These are phyloP conservation scores for Narthecium ossifragum DNA, from an alignment of 106 monocot species.

Conservation along the genomic window DNA sequence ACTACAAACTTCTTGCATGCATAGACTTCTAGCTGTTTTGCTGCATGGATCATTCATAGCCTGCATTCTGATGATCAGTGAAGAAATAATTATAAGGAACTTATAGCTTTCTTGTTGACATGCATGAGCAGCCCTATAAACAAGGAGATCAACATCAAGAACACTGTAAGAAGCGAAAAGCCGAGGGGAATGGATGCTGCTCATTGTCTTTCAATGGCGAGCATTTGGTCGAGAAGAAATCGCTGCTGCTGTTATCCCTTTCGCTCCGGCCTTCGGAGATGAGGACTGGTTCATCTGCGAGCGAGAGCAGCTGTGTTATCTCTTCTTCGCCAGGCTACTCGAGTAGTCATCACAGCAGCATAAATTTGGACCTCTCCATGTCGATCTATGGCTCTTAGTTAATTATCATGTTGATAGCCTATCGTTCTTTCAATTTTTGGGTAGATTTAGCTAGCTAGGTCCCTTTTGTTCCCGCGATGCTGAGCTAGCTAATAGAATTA, in stretches of 20 bases:
- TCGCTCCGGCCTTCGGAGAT: not conserved
- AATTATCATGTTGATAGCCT: not conserved
- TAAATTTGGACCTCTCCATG: conserved; percentile 43
- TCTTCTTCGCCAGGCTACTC: conserved; percentile 13
- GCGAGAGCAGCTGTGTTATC: conserved; percentile 22
- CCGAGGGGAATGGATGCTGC: not conserved
- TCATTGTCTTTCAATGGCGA: not conserved
- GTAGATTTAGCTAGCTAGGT: no score
- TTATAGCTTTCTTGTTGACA: not conserved
- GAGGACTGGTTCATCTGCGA: conserved; percentile 16
- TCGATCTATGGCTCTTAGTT: conserved; percentile 40
- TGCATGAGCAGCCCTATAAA: conserved; percentile 6
- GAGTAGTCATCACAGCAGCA: not conserved
- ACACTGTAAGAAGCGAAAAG: not conserved
- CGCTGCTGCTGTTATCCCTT: conserved; percentile 4
- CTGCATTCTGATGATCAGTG: no score
- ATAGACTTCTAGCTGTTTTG: no score
- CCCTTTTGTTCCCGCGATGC: no score
- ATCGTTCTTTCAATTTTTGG: no score
- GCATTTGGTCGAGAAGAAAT: not conserved
- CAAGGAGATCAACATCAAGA: conserved; percentile 1
- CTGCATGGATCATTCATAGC: no score
- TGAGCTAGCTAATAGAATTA: no score
- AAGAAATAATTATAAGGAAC: no score
- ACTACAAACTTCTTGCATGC: no score